Evolutionary conservation across 2,329 filamentous ascomycete genomes (phyloP), one percentile per base, ranked within the genome.

Genomic region (Chaetomium sp.): DNA sequence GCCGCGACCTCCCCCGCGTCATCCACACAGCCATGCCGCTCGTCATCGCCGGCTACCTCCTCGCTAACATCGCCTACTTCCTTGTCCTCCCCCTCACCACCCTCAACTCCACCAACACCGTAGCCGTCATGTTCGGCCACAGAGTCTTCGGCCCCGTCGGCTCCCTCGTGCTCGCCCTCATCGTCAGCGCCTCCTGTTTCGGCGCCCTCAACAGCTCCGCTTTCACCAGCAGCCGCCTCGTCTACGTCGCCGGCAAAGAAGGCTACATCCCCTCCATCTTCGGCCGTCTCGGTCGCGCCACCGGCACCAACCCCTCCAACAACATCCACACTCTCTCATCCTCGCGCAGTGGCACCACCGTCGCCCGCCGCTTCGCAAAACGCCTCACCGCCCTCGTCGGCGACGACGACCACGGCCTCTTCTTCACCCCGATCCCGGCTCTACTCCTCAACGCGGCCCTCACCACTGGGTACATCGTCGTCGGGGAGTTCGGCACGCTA

Each of bases 21-120:
- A 96, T 99, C 55, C 94, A 99, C 73, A 96, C 92, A 0, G 91
- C 92, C 11, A 94, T 99, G 81, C 91, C 94, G 1, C 76, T 96
- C 45, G 92, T 99, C 56, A 97, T 99, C 60, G 69, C 91, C 34
- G 88, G 82, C 65, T 99, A 97, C 71, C 77, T 97, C 36, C 79
- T 97, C 49, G 92, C 92, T 62, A 99, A 97, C 69, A 73, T 96
- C 42, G 82, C 91, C 34, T 99, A 99, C 75, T 95, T 96, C 70
- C 84, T 99, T 59, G 94, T 99, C 36, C 81, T 99, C 0, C 91
- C 94, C 0, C 75, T 88, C 51, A 79, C 81, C 3, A 80, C 84
- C 34, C 91, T 97, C 73, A 89, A 95, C 70, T 85, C 84, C 6
- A 88, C 87, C 66, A 96, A 97, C 73, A 97, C 94, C 0, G 86